Evolutionary conservation across 352 stramenopile species (phyloP).

Genomic region (Pythium folliculosum): DNA sequence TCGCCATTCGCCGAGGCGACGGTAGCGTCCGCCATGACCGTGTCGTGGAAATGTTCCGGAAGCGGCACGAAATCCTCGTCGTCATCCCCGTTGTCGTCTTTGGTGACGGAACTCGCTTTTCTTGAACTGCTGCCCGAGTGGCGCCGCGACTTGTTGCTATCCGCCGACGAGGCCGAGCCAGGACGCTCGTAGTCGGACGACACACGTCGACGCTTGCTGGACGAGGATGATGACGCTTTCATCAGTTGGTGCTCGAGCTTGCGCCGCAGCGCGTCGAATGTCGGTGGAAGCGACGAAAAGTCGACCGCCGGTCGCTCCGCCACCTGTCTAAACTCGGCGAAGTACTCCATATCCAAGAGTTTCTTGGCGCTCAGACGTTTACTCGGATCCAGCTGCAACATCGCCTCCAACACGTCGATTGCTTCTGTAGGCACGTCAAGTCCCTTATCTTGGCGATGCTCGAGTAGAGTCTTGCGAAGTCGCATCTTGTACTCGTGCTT

Average conservation of each 20-base stretch:
- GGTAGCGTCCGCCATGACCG: slow-evolving; percentile 1
- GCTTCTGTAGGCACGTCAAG: slow-evolving; percentile 52
- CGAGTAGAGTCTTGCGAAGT: slow-evolving; percentile 76
- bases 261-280: slow-evolving; percentile 59
- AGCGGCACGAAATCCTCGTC: slow-evolving; percentile 18
- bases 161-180: slow-evolving; percentile 15
- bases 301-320: slow-evolving; percentile 31
- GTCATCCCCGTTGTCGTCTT: background rate
- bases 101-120: slow-evolving; percentile 8
- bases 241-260: slow-evolving; percentile 56
- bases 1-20: background rate
- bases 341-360: slow-evolving; percentile 62
- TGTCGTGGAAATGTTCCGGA: slow-evolving; percentile 17
- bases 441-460: slow-evolving; percentile 49
- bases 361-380: slow-evolving; percentile 52
- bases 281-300: slow-evolving; percentile 47
- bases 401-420: slow-evolving; percentile 64
- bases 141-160: slow-evolving; percentile 16
- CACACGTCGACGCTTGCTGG: slow-evolving; percentile 27
- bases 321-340: slow-evolving; percentile 40
- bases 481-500: slow-evolving; percentile 81
- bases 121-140: background rate
- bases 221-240: slow-evolving; percentile 9
- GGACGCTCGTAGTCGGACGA: slow-evolving; percentile 12
- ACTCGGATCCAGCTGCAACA: slow-evolving; percentile 76